Base-by-base conservation (phyloP, 306 rosid genomes). In the Benincasa hispida region DNA sequence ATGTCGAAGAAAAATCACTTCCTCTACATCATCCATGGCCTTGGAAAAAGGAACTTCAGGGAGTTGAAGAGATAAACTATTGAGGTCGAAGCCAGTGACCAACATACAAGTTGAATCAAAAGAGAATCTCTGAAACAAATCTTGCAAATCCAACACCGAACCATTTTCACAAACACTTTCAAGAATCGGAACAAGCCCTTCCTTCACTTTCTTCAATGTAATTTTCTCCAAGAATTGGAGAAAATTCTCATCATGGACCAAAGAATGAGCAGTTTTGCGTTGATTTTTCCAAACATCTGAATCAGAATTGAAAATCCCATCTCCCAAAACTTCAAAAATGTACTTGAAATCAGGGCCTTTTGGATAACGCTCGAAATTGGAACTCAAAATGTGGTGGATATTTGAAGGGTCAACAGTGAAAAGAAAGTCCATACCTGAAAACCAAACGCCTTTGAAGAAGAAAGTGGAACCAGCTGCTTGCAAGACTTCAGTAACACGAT, bases 1-100 rank as follows among this genome's bases (percentile, higher is more conserved):
- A 4, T 83, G 84, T 0, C 83, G 58, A 5, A 32, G 59, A 8
- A 82, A n/a, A 0, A 74, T 12, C 34, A 59, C 28, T 34, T 83
- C 82, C 57, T 81, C 84, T 4, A 54, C 50, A 1, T 66, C 72
- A 24, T 34, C 75, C n/a, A 83, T 68, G 12, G 81, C 84, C 14
- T 75, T 79, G 32, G 79, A 70, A 28, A 53, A 81, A 4, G 75
- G 68, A 19, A 88, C 79, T 12, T 72, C 35, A 0, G 86, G 45
- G 12, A 78, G 37, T 21, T 78, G 50, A 2, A 32, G 50, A 6
- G 86, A 81, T 39, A 80, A 84, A 10, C 74, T 72, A 6, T 39
- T 12, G 5, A 85, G 85, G 53, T 88, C 87, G 39, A 60, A 54
- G 42, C 87, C 89, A 9, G 85, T 81, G n/a, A 80, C 54, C 10